Conservation (phyloP, 768 basidiomycete genomes). For the Candolleomyces aberdarensis region DNA sequence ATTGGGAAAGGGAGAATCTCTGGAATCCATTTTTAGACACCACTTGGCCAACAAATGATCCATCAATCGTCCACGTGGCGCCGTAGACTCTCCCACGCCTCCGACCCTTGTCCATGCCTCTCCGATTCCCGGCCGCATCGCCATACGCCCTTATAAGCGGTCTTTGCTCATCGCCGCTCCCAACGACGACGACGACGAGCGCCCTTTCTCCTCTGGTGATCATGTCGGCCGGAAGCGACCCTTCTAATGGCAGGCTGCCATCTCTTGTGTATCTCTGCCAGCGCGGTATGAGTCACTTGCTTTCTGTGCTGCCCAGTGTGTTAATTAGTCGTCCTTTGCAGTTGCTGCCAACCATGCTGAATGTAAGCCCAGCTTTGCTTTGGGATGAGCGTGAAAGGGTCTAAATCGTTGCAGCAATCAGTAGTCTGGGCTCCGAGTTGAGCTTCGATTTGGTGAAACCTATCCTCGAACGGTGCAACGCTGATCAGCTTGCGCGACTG, state of each 20-base stretch:
- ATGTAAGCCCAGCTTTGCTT: slow-evolving; percentile 36
- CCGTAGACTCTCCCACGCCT: background rate
- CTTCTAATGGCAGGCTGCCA: slow-evolving; percentile 44
- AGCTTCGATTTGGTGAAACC: slow-evolving; percentile 67
- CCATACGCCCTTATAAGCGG: background rate
- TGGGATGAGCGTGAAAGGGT: background rate
- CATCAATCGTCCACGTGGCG: slow-evolving; percentile 8
- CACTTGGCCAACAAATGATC: background rate
- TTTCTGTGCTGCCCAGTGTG: background rate
- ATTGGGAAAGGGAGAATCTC: background rate
- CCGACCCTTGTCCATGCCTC: background rate
- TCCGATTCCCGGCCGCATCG: background rate
- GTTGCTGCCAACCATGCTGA: slow-evolving; percentile 62
- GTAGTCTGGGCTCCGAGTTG: slow-evolving; percentile 59
- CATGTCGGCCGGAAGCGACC: slow-evolving; percentile 16
- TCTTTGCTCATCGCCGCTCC: background rate
- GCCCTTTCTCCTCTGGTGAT: slow-evolving; percentile 5
- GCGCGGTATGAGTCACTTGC: slow-evolving; percentile 47
- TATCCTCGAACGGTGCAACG: slow-evolving; percentile 68
- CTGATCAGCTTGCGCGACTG: slow-evolving; percentile 65
- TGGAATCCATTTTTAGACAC: background rate
- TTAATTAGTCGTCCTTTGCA: slow-evolving; percentile 20
- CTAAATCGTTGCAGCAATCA: slow-evolving; percentile 45
- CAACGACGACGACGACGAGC: background rate
- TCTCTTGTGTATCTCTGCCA: slow-evolving; percentile 70